Evolutionary conservation across 2,329 filamentous ascomycete species (phyloP).

Genomic region (Pseudogymnoascus sp.): DNA sequence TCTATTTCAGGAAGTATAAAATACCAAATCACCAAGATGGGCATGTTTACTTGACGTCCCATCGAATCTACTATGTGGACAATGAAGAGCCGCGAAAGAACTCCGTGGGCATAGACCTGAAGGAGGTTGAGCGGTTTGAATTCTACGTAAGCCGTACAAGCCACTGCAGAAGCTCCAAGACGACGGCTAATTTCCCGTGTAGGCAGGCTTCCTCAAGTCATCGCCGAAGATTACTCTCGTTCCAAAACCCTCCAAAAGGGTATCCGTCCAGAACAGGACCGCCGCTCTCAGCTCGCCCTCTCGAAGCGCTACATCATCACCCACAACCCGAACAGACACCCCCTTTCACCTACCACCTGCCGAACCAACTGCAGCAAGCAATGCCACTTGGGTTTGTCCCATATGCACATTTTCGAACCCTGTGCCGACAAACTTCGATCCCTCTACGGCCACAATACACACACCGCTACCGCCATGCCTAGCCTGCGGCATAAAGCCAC

Average conservation of each 20-base stretch:
- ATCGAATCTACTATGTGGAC: constrained; percentile 92
- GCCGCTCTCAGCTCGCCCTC: constrained; percentile 38
- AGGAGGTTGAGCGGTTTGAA: constrained; percentile 83
- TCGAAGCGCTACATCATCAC: constrained; percentile 39
- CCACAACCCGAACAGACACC: constrained; percentile 37
- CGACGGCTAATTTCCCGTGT: constrained; percentile 5
- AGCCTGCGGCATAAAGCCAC: constrained; percentile 89
- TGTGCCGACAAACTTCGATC: constrained; percentile 88
- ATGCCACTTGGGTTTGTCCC: constrained; percentile 86
- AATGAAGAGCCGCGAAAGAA: constrained; percentile 75
- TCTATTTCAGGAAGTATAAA: constrained; percentile 71
- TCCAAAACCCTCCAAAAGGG: constrained; percentile 67
- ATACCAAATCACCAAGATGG: constrained; percentile 90
- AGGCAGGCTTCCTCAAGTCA: constrained; percentile 90
- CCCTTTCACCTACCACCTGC: constrained; percentile 37
- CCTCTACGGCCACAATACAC: constrained; percentile 66
- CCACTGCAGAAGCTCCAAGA: constrained; percentile 11
- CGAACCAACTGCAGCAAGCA: constrained; percentile 42
- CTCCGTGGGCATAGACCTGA: constrained; percentile 78
- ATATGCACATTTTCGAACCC: constrained; percentile 95
- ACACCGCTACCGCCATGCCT: constrained; percentile 80
- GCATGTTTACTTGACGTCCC: constrained; percentile 91
- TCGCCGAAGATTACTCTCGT: constrained; percentile 87
- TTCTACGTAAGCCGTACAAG: constrained; percentile 57
- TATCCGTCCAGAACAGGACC: constrained; percentile 48